These are phyloP conservation scores for Microstroma glucosiphilum DNA, from an alignment of 1,284 basidiomycete species.

Conservation along the genomic window DNA sequence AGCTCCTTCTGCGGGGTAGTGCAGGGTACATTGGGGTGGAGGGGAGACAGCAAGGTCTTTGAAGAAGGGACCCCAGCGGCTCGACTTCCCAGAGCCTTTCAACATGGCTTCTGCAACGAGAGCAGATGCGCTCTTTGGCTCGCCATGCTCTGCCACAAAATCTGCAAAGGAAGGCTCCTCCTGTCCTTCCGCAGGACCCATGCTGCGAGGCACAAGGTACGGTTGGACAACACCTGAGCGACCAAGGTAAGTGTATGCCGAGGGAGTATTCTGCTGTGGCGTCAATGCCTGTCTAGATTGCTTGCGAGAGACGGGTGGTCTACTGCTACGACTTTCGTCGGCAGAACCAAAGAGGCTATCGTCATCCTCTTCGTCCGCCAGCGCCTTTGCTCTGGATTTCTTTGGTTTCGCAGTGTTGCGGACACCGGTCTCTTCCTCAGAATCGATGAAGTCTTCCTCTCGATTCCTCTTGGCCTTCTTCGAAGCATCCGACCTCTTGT, in stretches of 20 bases:
- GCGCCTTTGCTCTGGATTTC: too few species aligned
- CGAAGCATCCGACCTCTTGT: too few species aligned
- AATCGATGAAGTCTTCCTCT: slow-evolving; percentile 1
- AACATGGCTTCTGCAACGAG: not conserved
- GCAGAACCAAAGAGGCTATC: too few species aligned
- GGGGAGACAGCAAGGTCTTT: slow-evolving; percentile 25
- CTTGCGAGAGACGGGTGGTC: too few species aligned
- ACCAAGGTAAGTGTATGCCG: not conserved
- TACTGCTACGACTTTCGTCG: too few species aligned
- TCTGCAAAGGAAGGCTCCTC: not conserved
- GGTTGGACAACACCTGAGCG: slow-evolving; percentile 2
- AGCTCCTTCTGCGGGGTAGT: slow-evolving; percentile 34
- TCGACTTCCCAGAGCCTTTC: not conserved
- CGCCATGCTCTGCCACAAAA: not conserved
- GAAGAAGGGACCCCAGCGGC: slow-evolving; percentile 22
- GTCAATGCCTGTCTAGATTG: too few species aligned
- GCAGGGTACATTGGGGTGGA: slow-evolving; percentile 19
- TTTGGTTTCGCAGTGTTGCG: too few species aligned
- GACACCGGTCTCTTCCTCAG: not conserved
- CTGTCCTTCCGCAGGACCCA: not conserved
- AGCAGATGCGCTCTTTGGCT: not conserved
- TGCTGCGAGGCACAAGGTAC: not conserved
- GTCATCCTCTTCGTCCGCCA: too few species aligned
- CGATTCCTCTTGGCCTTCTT: too few species aligned
- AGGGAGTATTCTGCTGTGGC: too few species aligned